Evolutionary conservation across 495 filamentous ascomycete genomes (phyloP).

Genomic region (Geopyxis carbonaria): DNA sequence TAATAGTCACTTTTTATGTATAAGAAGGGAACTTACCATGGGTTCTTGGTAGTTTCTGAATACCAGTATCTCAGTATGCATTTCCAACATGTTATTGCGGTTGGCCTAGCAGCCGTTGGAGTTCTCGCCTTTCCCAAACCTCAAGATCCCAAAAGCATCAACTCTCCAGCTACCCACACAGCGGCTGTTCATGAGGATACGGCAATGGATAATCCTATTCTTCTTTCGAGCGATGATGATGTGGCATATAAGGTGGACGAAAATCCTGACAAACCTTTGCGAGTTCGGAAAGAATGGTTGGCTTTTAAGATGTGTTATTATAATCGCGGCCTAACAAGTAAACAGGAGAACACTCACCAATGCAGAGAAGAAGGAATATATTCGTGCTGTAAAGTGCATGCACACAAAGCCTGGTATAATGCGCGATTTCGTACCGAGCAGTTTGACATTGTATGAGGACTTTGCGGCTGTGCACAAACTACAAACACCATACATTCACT

Average conservation of each 20-base stretch:
- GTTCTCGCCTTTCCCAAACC: not conserved
- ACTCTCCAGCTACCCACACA: too few relatives aligned
- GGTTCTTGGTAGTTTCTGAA: too few relatives aligned
- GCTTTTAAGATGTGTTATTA: not conserved
- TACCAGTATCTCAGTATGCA: too few relatives aligned
- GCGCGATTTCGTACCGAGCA: constrained; percentile 23
- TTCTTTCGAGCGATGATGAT: too few relatives aligned
- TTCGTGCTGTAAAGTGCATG: constrained; percentile 48
- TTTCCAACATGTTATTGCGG: not conserved
- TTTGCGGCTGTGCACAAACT: constrained; percentile 29
- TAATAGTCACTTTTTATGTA: too few relatives aligned
- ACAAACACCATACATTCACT: constrained; percentile 12
- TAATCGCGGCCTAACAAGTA: not conserved
- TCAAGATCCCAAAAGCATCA: not conserved
- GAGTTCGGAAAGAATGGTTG: constrained; percentile 7
- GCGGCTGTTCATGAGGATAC: too few relatives aligned
- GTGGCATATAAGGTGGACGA: too few relatives aligned
- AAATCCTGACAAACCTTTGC: not conserved
- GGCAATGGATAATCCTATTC: too few relatives aligned
- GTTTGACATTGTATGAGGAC: constrained; percentile 45
- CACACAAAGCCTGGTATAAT: constrained; percentile 33
- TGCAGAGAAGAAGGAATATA: constrained; percentile 29
- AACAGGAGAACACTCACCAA: not conserved
- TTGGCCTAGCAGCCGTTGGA: not conserved
- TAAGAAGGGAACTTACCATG: too few relatives aligned